Conservation (phyloP, 495 filamentous ascomycete species). For the Pyrenopolyporus hunteri region DNA sequence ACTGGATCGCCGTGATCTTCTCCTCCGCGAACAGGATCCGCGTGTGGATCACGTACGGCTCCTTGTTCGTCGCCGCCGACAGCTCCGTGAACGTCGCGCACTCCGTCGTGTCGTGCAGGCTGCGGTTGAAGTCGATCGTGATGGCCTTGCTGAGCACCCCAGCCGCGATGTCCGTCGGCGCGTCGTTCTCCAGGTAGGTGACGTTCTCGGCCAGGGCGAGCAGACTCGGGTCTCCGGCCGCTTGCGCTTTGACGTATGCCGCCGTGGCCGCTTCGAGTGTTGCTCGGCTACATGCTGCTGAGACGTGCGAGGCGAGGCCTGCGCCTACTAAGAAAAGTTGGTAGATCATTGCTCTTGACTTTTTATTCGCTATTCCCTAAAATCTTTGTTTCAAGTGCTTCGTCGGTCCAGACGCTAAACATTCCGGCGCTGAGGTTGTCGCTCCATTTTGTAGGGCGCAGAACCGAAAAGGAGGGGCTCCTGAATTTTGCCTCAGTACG, state of each 20-base stretch:
- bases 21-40: constrained; percentile 42
- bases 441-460: constrained; percentile 26
- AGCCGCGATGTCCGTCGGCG: constrained; percentile 28
- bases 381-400: not conserved
- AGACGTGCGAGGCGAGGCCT: constrained; percentile 27
- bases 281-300: constrained; percentile 35
- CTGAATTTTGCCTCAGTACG: constrained; percentile 27
- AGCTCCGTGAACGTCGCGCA: constrained; percentile 53
- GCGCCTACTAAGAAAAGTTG: constrained; percentile 14
- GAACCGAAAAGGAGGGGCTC: constrained; percentile 28
- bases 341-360: constrained; percentile 24
- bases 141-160: constrained; percentile 45
- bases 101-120: constrained; percentile 46
- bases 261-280: constrained; percentile 32
- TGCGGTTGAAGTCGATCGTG: constrained; percentile 49
- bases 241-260: constrained; percentile 37
- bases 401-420: not conserved
- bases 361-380: too few relatives aligned
- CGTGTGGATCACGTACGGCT: constrained; percentile 49
- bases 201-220: constrained; percentile 24
- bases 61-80: constrained; percentile 41
- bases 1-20: constrained; percentile 44
- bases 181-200: constrained; percentile 44
- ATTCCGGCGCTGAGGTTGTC: not conserved
- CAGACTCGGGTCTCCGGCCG: constrained; percentile 20